Base-by-base conservation (phyloP, 441 rosid genomes). In the Populus hybrid region DNA sequence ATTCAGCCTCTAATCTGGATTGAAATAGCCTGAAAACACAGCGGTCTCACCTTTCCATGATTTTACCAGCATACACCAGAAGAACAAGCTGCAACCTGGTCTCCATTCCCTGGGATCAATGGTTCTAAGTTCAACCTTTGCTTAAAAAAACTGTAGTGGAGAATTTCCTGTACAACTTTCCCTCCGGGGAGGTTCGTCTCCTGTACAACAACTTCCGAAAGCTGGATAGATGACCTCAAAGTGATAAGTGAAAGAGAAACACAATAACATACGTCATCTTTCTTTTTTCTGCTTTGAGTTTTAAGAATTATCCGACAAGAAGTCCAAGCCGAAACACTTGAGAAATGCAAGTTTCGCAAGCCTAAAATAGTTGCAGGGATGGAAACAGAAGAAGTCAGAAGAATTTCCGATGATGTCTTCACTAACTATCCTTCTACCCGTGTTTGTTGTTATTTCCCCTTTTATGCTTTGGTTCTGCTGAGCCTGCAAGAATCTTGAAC, bases 351-450 rank as follows among this genome's bases (percentile, higher is more conserved):
- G 76, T 64, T 80, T 88, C 4, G 90, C 91, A 21, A 85, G 81
- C 86, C 83, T 87, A 42, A 87, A 72, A 74, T 87, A 84, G 78
- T 84, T 75, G 82, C 90, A 89, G 3, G 89, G 92, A 79, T 89
- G 92, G 68, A 76, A 71, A 6, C 68, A 33, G 9, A 69, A 64
- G 14, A 24, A 56, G 71, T 64, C 70, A 40, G 68, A 21, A 69
- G 38, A 85, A 18, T 75, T 71, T 53, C 75, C 86, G 18, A 29
- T 36, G 42, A 3, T 18, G 12, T 78, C 84, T 67, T 81, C 86
- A 21, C 31, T 26, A 0, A 53, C 80, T 35, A 79, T 74, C 64
- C 83, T 75, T 65, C 82, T 73, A 35, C 79, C 70, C 1, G 81
- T 73, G 69, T 67, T 75, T 14, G 74, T 36, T 53, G 81, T 68